Conservation (phyloP, 371 early-diverging fungal genomes). For the Zychaea mexicana region DNA sequence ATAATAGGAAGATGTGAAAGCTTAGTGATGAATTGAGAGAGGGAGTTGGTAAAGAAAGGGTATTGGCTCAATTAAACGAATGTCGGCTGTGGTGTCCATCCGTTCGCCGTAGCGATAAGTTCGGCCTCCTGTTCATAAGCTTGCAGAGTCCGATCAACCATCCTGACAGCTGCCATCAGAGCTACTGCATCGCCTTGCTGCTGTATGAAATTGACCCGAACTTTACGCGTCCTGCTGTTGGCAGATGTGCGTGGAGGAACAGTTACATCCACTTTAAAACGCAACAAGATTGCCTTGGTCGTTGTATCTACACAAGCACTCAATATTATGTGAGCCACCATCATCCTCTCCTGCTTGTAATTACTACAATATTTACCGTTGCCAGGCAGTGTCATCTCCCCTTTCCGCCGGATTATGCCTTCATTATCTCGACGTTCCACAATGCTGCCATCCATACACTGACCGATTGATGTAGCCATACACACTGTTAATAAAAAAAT, state of each 20-base stretch:
- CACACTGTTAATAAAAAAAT: neutral
- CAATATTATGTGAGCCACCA: neutral
- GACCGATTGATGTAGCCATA: neutral
- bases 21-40: too few species aligned
- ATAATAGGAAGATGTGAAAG: too few species aligned
- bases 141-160: slow-evolving; percentile 36
- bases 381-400: slow-evolving; percentile 38
- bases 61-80: neutral
- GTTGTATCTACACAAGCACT: slow-evolving; percentile 15
- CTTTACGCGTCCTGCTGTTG: slow-evolving; percentile 18
- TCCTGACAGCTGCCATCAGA: slow-evolving; percentile 40
- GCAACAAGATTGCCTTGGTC: slow-evolving; percentile 30
- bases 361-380: slow-evolving; percentile 19
- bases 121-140: slow-evolving; percentile 47
- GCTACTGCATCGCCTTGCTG: slow-evolving; percentile 54
- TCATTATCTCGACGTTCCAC: slow-evolving; percentile 39
- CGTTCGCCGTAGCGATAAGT: slow-evolving; percentile 18
- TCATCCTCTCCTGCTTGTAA: too few species aligned
- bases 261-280: slow-evolving; percentile 40
- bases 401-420: slow-evolving; percentile 42
- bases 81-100: slow-evolving; percentile 17
- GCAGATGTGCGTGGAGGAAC: slow-evolving; percentile 16
- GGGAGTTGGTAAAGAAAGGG: too few species aligned
- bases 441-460: slow-evolving; percentile 46
- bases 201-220: slow-evolving; percentile 45